Evolutionary conservation across 176 grass and related monocot genomes (phyloP), one percentile per base, ranked within the genome.

Genomic region (Miscanthus lutarioriparius): DNA sequence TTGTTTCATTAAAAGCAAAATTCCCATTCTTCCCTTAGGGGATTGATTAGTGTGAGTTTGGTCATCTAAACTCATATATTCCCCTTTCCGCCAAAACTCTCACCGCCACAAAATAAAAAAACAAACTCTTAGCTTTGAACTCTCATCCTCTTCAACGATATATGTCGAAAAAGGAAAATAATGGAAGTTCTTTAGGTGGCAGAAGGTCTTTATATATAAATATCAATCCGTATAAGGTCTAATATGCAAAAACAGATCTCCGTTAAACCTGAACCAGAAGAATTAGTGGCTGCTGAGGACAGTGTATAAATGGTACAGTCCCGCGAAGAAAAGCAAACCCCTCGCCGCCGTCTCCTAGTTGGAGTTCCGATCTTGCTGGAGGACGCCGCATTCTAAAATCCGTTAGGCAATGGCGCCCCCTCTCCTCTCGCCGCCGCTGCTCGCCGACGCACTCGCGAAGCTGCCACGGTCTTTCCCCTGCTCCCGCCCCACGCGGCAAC

Each of bases 261-360:
- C 6, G 48, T 81, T 85, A 64, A 75, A 36, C 36, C 70, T 62
- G 38, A 51, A 64, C 82, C 77, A 48, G 67, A 74, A 40, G 59
- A 86, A 86, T 54, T 70, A 70, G 78, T 70, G 83, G 86, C 41
- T 74, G 10, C 51, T 48, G 84, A 48, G 26, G 9, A 7, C 33
- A 54, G 19, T 23, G 35, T 76, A 12, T 30, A 89, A 89, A 62
- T 48, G 84, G 70, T 23, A 39, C 3, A 14, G 63, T 53, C 36
- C 51, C 8, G 40, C 88, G 25, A 77, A 43, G 77, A 64, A 73
- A 86, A 36, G 1, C 64, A 51, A 23, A 30, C 30, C 82, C 37
- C 61, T 56, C 44, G 71, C 82, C 63, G 78, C 73, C 72, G 13
- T 58, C 43, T 35, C 20, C 54, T 82, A 20, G 72, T 44, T 5